These are phyloP conservation scores for Puccinia polysora DNA, from an alignment of 1,284 basidiomycete genomes.

Conservation along the genomic window DNA sequence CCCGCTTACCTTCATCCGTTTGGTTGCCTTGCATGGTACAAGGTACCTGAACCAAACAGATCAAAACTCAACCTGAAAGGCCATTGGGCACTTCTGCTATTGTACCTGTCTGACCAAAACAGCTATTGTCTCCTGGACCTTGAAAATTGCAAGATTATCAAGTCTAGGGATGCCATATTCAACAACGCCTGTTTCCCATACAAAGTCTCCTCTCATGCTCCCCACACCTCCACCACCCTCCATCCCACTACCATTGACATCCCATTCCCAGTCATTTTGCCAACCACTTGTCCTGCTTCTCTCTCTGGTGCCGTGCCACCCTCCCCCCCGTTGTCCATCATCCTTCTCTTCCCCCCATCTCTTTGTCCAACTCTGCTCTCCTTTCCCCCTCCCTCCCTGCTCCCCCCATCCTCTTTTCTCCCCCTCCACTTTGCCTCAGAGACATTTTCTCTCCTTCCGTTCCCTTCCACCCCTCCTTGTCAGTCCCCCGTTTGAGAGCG, in stretches of 20 bases:
- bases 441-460: background rate
- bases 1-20: background rate
- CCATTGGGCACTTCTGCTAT: background rate
- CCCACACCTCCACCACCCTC: background rate
- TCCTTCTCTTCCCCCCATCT: too few species aligned
- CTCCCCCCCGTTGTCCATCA: too few species aligned
- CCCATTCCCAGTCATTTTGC: too few species aligned
- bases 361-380: too few species aligned
- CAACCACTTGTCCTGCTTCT: too few species aligned
- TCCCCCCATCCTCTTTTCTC: too few species aligned
- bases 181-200: background rate
- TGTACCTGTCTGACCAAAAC: constrained; percentile 12
- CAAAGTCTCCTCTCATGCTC: background rate
- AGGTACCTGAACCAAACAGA: background rate
- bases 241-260: background rate
- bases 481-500: too few species aligned
- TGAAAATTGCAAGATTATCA: background rate
- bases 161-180: background rate
- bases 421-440: background rate
- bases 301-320: too few species aligned
- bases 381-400: too few species aligned
- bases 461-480: background rate
- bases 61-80: background rate
- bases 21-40: constrained; percentile 10
- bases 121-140: constrained; percentile 7